Evolutionary conservation across 345 rosid species (phyloP), one percentile per base, ranked within the genome.

Genomic region (Lepidium aucheri): DNA sequence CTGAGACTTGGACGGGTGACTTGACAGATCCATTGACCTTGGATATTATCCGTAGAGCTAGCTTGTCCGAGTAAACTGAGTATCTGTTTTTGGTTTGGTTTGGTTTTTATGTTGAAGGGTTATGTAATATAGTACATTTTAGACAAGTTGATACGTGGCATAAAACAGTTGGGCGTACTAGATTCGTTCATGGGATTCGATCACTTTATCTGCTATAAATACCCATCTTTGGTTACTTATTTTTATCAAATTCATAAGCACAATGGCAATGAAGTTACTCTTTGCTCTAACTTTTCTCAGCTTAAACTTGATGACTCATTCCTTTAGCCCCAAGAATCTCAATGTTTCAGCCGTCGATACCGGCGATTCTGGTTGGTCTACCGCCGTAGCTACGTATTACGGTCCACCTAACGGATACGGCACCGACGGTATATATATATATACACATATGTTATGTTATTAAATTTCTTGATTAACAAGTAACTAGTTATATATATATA

Each of bases 371-470:
- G 74, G 35, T 18, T 83, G 87, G 86, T 76, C 82, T 32, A 54
- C 53, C 4, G 88, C 82, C 0, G 75, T 69, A 5, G 87, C 88
- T 22, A 87, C 88, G 7, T 87, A 80, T 83, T 87, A 82, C 3
- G 88, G 95, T 6, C 40, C 43, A 61, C 79, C 88, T 38, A 42
- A 40, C 5, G 86, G 85, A 28, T 77, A 71, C 3, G 88, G 94
- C 58, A 74, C 60, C 20, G 79, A 78, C 20, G 87, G 90, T 86
- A 82, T 47, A 32, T 30, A 46, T 86, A 82, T 47, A 32, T 18
- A 46, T 3, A 43, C 7, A 53, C 1, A 11, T 7, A 4, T 40
- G 6, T 17, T 22, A 17, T 10, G 39, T 61, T 28, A 16, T 36
- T 53, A 32, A 4, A 52, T 14, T 1, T 46, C 47, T 58, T 44